phyloP scores from a whole-genome alignment of 805 yeast genomes.

The Kodamaea lidongshanica region DNA sequence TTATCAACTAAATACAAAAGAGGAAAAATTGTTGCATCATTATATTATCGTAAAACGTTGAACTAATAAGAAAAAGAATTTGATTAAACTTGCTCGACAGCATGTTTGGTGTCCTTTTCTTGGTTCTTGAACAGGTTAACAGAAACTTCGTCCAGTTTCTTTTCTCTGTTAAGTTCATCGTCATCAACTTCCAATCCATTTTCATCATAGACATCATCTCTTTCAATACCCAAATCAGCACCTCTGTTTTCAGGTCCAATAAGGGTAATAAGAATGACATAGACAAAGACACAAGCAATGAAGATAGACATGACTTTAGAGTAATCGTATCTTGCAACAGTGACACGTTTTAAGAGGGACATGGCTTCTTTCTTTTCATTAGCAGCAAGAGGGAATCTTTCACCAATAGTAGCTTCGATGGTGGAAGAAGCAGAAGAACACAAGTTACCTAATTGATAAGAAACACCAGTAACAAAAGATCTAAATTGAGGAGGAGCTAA shows the following conservation, averaged over 20 bases:
- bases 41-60: no score
- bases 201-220: conserved; percentile 13
- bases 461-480: conserved; percentile 56
- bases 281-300: conserved; percentile 56
- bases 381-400: conserved; percentile 31
- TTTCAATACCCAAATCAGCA: conserved; percentile 13
- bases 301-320: conserved; percentile 62
- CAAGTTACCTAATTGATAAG: conserved; percentile 65
- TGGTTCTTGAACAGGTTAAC: no score
- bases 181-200: conserved; percentile 2
- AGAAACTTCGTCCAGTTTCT: conserved; percentile 5
- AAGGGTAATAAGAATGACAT: conserved; percentile 42
- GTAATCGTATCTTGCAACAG: conserved; percentile 36
- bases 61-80: no score
- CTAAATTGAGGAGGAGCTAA: conserved; percentile 58
- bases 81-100: no score
- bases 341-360: conserved; percentile 8
- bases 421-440: conserved; percentile 63
- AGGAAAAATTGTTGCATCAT: no score
- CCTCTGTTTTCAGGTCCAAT: conserved; percentile 55
- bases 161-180: conserved; percentile 5
- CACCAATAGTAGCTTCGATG: conserved; percentile 61
- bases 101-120: no score
- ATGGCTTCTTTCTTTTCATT: conserved; percentile 7
- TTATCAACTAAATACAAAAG: no score